These are phyloP conservation scores for Trametes gibbosa DNA, from an alignment of 768 basidiomycete species.

Conservation along the genomic window DNA sequence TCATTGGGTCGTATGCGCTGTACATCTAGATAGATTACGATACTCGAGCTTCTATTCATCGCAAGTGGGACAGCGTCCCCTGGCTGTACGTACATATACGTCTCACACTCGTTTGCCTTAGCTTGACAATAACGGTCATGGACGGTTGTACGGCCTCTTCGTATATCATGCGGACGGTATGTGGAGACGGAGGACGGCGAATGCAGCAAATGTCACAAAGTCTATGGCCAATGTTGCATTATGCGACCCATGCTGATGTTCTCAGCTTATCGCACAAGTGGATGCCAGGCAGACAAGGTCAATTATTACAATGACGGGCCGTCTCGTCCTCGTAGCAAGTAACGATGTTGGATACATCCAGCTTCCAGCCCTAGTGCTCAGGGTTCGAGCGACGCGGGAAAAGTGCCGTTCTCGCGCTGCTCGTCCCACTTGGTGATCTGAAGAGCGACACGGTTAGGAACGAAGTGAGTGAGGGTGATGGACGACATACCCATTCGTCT, in stretches of 20 bases:
- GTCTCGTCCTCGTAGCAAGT: background rate
- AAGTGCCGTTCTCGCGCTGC: constrained; percentile 88
- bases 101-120: background rate
- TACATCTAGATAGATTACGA: constrained; percentile 42
- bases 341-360: background rate
- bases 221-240: too few relatives aligned
- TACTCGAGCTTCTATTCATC: background rate
- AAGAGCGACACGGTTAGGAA: background rate
- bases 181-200: too few relatives aligned
- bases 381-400: constrained; percentile 88
- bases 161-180: background rate
- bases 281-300: background rate
- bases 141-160: constrained; percentile 4
- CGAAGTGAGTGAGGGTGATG: background rate
- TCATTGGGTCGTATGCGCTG: constrained; percentile 74
- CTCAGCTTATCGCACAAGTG: too few relatives aligned
- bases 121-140: background rate
- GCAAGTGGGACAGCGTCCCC: background rate
- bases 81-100: constrained; percentile 4
- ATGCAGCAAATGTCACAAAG: too few relatives aligned
- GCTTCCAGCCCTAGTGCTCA: constrained; percentile 29
- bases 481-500: constrained; percentile 84
- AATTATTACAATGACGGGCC: background rate
- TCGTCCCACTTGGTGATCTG: constrained; percentile 92
- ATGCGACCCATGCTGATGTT: too few relatives aligned